Evolutionary conservation across 352 stramenopile genomes (phyloP), one percentile per base, ranked within the genome.

Genomic region (Pythium folliculosum): DNA sequence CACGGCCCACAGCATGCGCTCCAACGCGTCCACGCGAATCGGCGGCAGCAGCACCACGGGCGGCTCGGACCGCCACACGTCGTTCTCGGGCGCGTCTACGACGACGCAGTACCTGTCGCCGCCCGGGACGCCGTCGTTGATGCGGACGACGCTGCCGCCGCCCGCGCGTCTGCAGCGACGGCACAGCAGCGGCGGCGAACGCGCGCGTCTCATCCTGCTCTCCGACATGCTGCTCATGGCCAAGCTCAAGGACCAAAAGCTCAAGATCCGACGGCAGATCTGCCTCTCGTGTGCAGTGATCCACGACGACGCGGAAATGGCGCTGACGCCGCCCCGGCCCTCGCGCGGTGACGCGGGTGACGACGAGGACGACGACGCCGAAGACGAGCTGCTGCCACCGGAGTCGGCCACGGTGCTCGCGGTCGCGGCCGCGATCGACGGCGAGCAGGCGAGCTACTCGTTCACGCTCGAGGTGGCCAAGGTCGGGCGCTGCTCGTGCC

Each of bases 161-260:
- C 45, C 57, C 3, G 10, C 61, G 21, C 50, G 38, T 22, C 49
- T 67, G 5, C 71, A 67, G 52, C 50, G 49, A 58, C 58, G 61
- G 38, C 74, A 63, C 32, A 69, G 75, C 57, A 77, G 49, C 37
- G 64, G 60, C 27, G 74, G 71, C 6, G 81, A 88, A 43, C 73
- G 69, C 19, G 50, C 78, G 45, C 78, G 71, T 9, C 69, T 92
- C 30, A 80, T 92, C 17, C 43, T 92, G 57, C 69, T 92, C 7
- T 92, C 83, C 14, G 81, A 92, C 22, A 78, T 80, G 57, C 63
- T 92, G 13, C 54, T 92, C 49, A 86, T 92, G 63, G 77, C 78
- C 44, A 88, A 85, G 64, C 77, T 72, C 17, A 60, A 71, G 12
- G 80, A 77, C 17, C 73, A 78, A 13, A 74, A 73, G 47, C 72